These are phyloP conservation scores for Cystobasidium sp. DNA, from an alignment of 1,284 basidiomycete species.

Conservation along the genomic window DNA sequence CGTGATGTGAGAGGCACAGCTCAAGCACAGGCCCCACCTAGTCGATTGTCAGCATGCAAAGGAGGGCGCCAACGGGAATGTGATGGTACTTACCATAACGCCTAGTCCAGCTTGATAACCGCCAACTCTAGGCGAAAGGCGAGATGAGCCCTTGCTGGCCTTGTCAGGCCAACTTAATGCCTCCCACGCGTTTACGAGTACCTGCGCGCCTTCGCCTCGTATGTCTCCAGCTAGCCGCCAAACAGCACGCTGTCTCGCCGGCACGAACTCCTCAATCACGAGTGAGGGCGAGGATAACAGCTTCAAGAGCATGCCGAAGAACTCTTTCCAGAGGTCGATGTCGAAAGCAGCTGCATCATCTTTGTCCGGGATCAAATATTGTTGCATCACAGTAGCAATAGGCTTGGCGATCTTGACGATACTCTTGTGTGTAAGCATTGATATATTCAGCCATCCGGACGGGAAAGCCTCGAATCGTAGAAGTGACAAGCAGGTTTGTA, in stretches of 20 bases:
- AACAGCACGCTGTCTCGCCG: conserved; percentile 76
- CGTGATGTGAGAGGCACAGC: conserved; percentile 91
- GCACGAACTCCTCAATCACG: conserved; percentile 90
- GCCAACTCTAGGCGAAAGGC: conserved; percentile 32
- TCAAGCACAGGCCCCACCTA: conserved; percentile 84
- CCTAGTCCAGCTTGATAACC: conserved; percentile 74
- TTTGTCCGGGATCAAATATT: conserved; percentile 77
- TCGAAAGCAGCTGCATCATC: conserved; percentile 72
- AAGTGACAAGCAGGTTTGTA: conserved; percentile 80
- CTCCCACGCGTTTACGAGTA: conserved; percentile 83
- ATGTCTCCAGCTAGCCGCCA: conserved; percentile 96
- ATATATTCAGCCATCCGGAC: conserved; percentile 87
- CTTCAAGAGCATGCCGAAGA: conserved; percentile 79
- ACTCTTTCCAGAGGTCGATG: conserved; percentile 76
- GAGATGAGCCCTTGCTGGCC: not conserved
- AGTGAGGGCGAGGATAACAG: conserved; percentile 87
- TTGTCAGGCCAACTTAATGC: conserved; percentile 78
- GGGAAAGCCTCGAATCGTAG: conserved; percentile 88
- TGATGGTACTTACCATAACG: conserved; percentile 9
- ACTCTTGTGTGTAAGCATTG: conserved; percentile 84
- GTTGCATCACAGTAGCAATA: conserved; percentile 74
- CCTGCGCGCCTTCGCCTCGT: conserved; percentile 85
- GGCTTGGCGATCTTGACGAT: conserved; percentile 86
- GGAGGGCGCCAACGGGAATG: conserved; percentile 53
- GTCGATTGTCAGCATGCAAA: conserved; percentile 59